phyloP scores from a whole-genome alignment of 345 rosid genomes.

The Adansonia digitata region DNA sequence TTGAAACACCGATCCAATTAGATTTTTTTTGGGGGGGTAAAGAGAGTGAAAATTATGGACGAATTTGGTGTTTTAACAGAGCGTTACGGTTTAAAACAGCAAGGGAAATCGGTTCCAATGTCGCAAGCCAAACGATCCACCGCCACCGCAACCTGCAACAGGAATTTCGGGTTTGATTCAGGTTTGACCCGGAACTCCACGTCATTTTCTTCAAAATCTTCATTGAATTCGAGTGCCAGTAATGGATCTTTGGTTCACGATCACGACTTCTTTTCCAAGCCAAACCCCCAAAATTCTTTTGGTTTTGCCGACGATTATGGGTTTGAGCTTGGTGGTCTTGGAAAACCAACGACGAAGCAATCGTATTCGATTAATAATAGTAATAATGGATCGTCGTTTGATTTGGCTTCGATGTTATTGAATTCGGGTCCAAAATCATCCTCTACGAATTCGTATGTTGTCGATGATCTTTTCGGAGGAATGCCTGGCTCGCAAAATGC shows the following conservation, averaged over 20 bases:
- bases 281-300: constrained; percentile 22
- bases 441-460: constrained; percentile 12
- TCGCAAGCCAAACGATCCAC: constrained; percentile 46
- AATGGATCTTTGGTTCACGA: constrained; percentile 28
- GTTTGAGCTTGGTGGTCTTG: constrained; percentile 39
- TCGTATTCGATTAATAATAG: not conserved
- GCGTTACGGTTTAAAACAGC: constrained; percentile 71
- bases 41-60: constrained; percentile 70
- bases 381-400: constrained; percentile 33
- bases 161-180: constrained; percentile 18
- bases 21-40: too few species aligned
- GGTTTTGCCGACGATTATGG: constrained; percentile 40
- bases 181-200: constrained; percentile 18
- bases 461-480: constrained; percentile 50
- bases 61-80: constrained; percentile 79
- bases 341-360: constrained; percentile 23
- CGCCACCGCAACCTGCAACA: constrained; percentile 16
- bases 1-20: not conserved
- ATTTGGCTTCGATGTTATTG: constrained; percentile 44
- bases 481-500: constrained; percentile 27
- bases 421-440: constrained; percentile 30
- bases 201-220: constrained; percentile 18
- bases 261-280: constrained; percentile 22
- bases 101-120: constrained; percentile 89
- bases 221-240: constrained; percentile 29